Evolutionary conservation across 2,329 filamentous ascomycete species (phyloP).

Genomic region (Neofusicoccum sp.): DNA sequence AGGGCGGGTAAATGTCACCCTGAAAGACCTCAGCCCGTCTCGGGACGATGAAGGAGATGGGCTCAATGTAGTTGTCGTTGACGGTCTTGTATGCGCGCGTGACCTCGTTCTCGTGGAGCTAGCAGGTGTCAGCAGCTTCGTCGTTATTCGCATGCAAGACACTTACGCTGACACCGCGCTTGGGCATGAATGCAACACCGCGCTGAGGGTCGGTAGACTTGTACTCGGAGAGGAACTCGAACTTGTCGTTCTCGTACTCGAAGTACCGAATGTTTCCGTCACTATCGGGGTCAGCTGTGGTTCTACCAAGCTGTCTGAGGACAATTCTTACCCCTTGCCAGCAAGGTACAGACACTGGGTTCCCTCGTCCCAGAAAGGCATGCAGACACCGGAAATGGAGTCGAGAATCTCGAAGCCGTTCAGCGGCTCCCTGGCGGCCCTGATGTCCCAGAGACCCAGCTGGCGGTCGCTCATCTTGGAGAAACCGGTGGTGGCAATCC

Average conservation of each 20-base stretch:
- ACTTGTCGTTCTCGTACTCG: conserved; percentile 98
- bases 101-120: conserved; percentile 93
- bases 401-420: conserved; percentile 88
- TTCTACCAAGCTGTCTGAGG: neutral
- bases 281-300: conserved; percentile 45
- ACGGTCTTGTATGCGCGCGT: conserved; percentile 97
- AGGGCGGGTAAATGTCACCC: conserved; percentile 92
- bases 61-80: conserved; percentile 90
- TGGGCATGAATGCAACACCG: conserved; percentile 89
- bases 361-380: conserved; percentile 99
- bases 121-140: conserved; percentile 22
- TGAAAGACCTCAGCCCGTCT: conserved; percentile 93
- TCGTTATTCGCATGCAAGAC: neutral
- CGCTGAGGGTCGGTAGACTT: conserved; percentile 95
- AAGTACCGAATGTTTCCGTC: conserved; percentile 99
- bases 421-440: conserved; percentile 74
- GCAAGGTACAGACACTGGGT: conserved; percentile 94
- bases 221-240: conserved; percentile 95
- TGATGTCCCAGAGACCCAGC: conserved; percentile 91
- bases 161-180: conserved; percentile 84
- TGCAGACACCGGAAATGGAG: conserved; percentile 95
- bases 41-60: conserved; percentile 95
- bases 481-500: conserved; percentile 94
- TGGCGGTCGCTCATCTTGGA: conserved; percentile 98
- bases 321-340: conserved; percentile 77